Evolutionary conservation across 495 filamentous ascomycete species (phyloP), one percentile per base, ranked within the genome.

Genomic region (Rostrohypoxylon terebratum): DNA sequence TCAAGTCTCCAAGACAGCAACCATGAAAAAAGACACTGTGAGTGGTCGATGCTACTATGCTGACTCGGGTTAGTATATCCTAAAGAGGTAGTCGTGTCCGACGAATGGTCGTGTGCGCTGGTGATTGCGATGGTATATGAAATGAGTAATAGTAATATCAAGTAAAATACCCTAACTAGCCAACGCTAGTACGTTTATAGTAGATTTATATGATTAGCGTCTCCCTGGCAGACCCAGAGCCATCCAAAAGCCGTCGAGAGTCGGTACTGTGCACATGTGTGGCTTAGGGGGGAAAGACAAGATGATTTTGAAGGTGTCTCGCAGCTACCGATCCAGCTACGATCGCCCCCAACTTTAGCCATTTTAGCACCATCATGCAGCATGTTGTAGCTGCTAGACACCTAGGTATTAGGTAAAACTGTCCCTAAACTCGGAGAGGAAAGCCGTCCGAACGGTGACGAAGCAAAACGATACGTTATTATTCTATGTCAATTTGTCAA

Each of bases 121-220:
- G 28, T 28, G n/a, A 28, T 28, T 28, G 28, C 28, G 28, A 3
- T 28, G 66, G 55, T 69, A 62, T 73, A 66, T 66, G 71, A 66
- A 63, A 69, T 69, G 71, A 73, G 66, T 69, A 69, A 66, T 69
- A 61, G 71, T 73, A 73, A 73, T 69, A 73, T 66, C 42, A 69
- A 73, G 71, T 62, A 73, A 61, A 73, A 73, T 73, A 66, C 70
- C 59, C 70, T 59, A 60, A 59, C 59, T 63, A 51, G 38, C 47
- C 14, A 62, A 65, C 65, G 65, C 65, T 73, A 73, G 67, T 65
- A 68, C 65, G 14, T 36, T 59, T 68, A 23, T 54, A 64, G 64
- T 7, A n/a, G n/a, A n/a, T n/a, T n/a, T n/a, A n/a, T n/a, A n/a
- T n/a, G n/a, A 20, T 42, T 68, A 59, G 64, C 31, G 53, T 54